Evolutionary conservation across 805 yeast genomes (phyloP).

Genomic region (Lipomyces yamadae): DNA sequence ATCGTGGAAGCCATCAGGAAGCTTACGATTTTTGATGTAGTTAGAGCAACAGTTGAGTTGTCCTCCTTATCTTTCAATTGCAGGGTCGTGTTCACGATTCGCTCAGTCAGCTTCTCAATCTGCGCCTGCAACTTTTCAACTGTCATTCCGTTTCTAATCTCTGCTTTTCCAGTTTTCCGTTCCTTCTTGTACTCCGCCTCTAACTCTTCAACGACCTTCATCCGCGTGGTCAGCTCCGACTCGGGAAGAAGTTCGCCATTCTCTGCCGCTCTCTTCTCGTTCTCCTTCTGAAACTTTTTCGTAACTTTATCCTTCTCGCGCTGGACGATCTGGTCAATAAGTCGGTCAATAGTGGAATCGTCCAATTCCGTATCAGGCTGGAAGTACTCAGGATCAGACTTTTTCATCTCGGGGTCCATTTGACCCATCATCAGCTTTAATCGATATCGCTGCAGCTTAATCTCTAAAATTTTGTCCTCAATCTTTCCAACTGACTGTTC

Average conservation of each 20-base stretch:
- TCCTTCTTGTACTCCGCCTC: constrained; percentile 57
- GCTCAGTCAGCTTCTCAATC: constrained; percentile 69
- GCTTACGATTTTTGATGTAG: constrained; percentile 76
- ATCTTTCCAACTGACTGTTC: constrained; percentile 80
- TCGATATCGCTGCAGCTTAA: constrained; percentile 82
- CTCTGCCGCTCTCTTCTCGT: constrained; percentile 70
- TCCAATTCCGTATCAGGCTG: constrained; percentile 69
- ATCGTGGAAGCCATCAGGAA: not conserved
- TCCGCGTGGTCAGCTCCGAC: constrained; percentile 59
- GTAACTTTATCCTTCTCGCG: constrained; percentile 67
- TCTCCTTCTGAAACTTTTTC: constrained; percentile 74
- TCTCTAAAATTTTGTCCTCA: constrained; percentile 74
- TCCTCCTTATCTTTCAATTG: constrained; percentile 92
- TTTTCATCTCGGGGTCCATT: constrained; percentile 59
- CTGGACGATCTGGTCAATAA: constrained; percentile 61
- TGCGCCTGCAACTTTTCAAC: constrained; percentile 76
- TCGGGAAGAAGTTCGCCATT: constrained; percentile 58
- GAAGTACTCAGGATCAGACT: constrained; percentile 62
- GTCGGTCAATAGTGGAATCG: constrained; percentile 63
- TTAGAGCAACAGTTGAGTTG: constrained; percentile 88
- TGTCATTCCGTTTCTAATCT: constrained; percentile 55
- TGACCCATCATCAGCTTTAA: constrained; percentile 70
- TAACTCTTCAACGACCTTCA: constrained; percentile 59
- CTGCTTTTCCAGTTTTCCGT: constrained; percentile 58
- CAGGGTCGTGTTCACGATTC: constrained; percentile 69